phyloP scores from a whole-genome alignment of 805 yeast species.

The Saccharomycopsis javanensis region DNA sequence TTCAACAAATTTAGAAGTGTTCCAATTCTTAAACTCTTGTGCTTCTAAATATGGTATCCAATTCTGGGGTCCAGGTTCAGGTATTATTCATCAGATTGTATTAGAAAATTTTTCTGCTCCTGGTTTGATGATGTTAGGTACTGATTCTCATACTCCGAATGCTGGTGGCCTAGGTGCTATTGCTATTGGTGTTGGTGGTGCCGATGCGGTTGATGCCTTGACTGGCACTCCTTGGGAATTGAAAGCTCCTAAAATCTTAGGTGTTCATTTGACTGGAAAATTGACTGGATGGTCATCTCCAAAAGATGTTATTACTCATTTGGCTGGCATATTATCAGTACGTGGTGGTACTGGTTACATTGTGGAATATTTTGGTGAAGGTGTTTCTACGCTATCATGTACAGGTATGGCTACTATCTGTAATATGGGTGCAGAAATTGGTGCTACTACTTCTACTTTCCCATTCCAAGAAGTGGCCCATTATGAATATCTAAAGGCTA shows the following conservation, averaged over 20 bases:
- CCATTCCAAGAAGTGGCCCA: slow-evolving; percentile 81
- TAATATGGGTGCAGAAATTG: slow-evolving; percentile 99
- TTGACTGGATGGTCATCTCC: slow-evolving; percentile 96
- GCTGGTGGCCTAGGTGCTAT: slow-evolving; percentile 98
- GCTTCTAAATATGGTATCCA: slow-evolving; percentile 94
- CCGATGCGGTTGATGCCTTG: slow-evolving; percentile 96
- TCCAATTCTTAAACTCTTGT: slow-evolving; percentile 80
- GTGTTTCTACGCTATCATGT: slow-evolving; percentile 85
- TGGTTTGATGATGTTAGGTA: slow-evolving; percentile 92
- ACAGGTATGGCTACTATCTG: slow-evolving; percentile 99
- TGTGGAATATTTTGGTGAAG: slow-evolving; percentile 94
- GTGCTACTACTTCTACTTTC: slow-evolving; percentile 97
- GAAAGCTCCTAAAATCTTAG: slow-evolving; percentile 92
- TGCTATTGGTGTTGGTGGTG: slow-evolving; percentile 99
- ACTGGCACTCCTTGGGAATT: slow-evolving; percentile 94
- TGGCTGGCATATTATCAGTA: slow-evolving; percentile 91
- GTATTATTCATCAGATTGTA: slow-evolving; percentile 95
- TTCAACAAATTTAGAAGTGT: slow-evolving; percentile 86
- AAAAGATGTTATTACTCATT: slow-evolving; percentile 85
- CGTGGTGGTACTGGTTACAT: slow-evolving; percentile 98
- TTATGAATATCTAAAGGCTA: slow-evolving; percentile 77
- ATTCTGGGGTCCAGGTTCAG: slow-evolving; percentile 99
- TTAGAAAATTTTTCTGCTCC: slow-evolving; percentile 96
- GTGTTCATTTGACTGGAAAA: slow-evolving; percentile 88
- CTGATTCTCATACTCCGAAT: slow-evolving; percentile 96